phyloP scores from a whole-genome alignment of 2,329 filamentous ascomycete species.

The Alternaria longipes region DNA sequence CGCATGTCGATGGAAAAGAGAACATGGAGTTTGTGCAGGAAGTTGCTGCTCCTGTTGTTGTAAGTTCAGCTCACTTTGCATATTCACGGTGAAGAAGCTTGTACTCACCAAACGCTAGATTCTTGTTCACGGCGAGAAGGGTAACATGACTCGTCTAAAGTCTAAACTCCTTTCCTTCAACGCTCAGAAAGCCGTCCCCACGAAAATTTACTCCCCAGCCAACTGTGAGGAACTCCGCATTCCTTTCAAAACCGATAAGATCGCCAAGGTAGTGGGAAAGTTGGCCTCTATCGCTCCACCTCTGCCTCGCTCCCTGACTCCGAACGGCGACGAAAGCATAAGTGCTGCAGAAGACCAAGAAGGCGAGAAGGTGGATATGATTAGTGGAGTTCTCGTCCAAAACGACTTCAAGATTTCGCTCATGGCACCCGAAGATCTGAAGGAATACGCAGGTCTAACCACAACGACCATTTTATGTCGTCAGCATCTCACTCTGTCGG shows the following conservation, averaged over 20 bases:
- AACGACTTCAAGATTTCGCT: conserved; percentile 97
- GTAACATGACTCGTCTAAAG: conserved; percentile 97
- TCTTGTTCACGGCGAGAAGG: conserved; percentile 93
- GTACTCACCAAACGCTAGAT: conserved; percentile 65
- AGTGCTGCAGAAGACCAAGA: conserved; percentile 32
- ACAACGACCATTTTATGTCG: conserved; percentile 94
- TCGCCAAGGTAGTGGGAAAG: conserved; percentile 94
- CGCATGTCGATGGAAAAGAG: conserved; percentile 94
- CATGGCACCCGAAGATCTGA: conserved; percentile 95
- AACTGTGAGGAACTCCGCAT: conserved; percentile 97
- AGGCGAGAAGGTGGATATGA: conserved; percentile 61
- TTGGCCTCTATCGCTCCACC: conserved; percentile 83
- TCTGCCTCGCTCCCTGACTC: conserved; percentile 47
- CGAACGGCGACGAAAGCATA: conserved; percentile 31
- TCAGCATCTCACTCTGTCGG: conserved; percentile 85
- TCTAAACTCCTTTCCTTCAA: conserved; percentile 95
- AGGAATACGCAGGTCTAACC: conserved; percentile 95
- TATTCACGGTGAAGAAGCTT: background rate
- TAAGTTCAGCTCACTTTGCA: conserved; percentile 60
- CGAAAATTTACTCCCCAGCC: conserved; percentile 91
- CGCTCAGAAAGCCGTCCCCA: conserved; percentile 78
- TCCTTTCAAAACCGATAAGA: conserved; percentile 93
- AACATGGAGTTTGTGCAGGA: conserved; percentile 98
- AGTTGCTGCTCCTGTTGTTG: conserved; percentile 88
- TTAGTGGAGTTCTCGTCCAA: conserved; percentile 92